Evolutionary conservation across 164 flowering plant genomes (phyloP).

Genomic region (Litsea cubeba): DNA sequence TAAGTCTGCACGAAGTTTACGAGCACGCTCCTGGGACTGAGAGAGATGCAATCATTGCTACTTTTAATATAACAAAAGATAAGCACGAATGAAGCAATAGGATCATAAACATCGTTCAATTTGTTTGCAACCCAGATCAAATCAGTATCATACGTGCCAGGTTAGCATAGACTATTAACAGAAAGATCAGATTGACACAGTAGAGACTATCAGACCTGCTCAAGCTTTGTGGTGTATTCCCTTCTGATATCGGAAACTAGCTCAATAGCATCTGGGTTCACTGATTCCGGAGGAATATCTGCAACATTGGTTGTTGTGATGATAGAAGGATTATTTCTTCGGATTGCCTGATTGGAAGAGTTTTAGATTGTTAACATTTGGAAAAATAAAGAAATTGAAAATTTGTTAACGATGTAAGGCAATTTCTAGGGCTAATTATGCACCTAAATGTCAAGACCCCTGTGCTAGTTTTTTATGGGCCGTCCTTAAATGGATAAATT

Average conservation of each 20-base stretch:
- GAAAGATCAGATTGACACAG: neutral
- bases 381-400: no score
- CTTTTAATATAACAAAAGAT: no score
- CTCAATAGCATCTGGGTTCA: slow-evolving; percentile 48
- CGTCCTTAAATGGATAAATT: no score
- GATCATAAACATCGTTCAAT: no score
- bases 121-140: no score
- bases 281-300: slow-evolving; percentile 47
- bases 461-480: no score
- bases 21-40: slow-evolving; percentile 79
- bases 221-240: slow-evolving; percentile 64
- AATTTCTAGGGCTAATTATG: no score
- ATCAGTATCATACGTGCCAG: no score
- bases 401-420: no score
- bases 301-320: slow-evolving; percentile 22
- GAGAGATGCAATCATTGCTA: neutral
- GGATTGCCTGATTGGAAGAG: slow-evolving; percentile 33
- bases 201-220: slow-evolving; percentile 38
- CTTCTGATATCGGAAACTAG: slow-evolving; percentile 60
- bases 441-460: no score
- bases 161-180: no score
- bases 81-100: no score
- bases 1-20: slow-evolving; percentile 68
- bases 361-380: neutral
- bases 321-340: slow-evolving; percentile 24